Evolutionary conservation across 2,329 filamentous ascomycete species (phyloP), one percentile per base, ranked within the genome.

Genomic region (Colletotrichum sansevieriae): DNA sequence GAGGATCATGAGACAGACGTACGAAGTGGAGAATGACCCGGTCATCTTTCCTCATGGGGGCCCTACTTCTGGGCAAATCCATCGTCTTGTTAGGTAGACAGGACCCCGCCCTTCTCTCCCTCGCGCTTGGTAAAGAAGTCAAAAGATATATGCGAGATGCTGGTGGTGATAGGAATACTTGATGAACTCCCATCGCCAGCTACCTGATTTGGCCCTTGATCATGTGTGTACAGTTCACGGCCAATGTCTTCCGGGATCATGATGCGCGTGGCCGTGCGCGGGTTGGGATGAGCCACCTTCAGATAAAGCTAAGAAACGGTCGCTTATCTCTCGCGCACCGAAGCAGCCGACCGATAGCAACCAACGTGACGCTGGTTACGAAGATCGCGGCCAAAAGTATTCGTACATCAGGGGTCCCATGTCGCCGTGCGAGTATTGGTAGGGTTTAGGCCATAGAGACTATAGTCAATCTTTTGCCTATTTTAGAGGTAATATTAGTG

Each of bases 1-100:
- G 6, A 70, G 12, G 22, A 65, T 37, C 63, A 72, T 55, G 63
- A 64, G 65, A 51, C 62, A 41, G 58, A 77, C 87, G 77, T 82
- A 95, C 93, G 82, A 97, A 95, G 79, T 97, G 93, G 70, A 97
- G 82, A 76, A 97, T 91, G 76, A 93, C 83, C 74, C 92, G 87
- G 74, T 85, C 83, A 76, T 93, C 87, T 76, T 86, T 87, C 74
- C 87, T 80, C 73, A 75, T 83, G 49, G 82, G 82, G 18, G 72
- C 71, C 68, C 73, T 76, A 70, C 74, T 77, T 55, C 65, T 74
- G 25, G 73, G 70, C 46, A 70, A 72, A 22, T 78, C 75, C 79
- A 80, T 80, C 41, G 15, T 75, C 73, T 56, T 41, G 20, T 49
- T 37, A 46, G 43, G 61, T 54, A 52, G 44, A 59, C 59, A 52